Conservation (phyloP, 192 early-diverging fungal genomes). For the Backusella australiensis region DNA sequence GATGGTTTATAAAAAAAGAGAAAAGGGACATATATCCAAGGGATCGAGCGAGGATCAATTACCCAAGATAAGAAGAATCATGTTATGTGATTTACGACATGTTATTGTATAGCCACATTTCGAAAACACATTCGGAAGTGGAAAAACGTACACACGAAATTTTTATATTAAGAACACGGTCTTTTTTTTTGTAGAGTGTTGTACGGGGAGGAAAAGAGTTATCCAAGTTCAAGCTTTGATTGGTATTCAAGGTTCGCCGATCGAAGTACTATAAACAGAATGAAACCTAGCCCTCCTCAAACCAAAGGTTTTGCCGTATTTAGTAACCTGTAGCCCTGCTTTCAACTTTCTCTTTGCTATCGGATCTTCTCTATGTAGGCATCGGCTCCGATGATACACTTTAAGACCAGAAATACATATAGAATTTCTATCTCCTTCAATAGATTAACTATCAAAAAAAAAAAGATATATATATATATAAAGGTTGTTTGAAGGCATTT, state of each 20-base stretch:
- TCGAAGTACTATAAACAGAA: neutral
- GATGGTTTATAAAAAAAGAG: neutral
- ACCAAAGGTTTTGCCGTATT: conserved; percentile 1
- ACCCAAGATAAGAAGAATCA: neutral
- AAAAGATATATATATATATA: neutral
- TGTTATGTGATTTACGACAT: neutral
- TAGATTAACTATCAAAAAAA: neutral
- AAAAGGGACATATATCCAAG: neutral
- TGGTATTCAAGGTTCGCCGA: neutral
- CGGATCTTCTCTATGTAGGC: neutral
- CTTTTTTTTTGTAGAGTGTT: neutral
- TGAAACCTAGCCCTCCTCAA: neutral
- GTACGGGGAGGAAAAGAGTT: neutral
- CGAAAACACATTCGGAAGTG: neutral
- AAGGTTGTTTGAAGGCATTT: neutral
- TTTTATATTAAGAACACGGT: neutral
- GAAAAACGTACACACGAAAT: neutral
- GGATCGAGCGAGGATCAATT: neutral
- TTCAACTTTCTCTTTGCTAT: neutral
- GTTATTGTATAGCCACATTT: neutral
- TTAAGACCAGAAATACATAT: neutral
- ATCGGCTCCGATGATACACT: neutral
- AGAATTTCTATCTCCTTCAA: conserved; percentile 2
- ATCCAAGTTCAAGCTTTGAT: neutral
- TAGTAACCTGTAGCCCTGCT: neutral